Conservation (phyloP, 2,329 filamentous ascomycete species). For the Diplocarpon mali region DNA sequence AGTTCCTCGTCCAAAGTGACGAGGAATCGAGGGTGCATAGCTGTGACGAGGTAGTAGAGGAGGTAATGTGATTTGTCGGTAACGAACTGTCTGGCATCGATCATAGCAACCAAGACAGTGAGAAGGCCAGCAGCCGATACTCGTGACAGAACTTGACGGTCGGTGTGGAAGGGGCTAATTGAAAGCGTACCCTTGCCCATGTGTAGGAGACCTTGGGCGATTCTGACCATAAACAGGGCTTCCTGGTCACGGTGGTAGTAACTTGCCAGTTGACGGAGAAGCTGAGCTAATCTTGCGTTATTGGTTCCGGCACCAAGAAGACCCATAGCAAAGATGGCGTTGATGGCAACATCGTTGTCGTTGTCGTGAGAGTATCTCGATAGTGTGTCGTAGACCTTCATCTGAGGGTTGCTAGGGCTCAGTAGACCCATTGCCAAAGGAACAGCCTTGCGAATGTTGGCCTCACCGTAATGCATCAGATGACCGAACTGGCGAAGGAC, state of each 20-base stretch:
- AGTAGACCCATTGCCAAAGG: constrained; percentile 94
- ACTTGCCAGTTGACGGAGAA: constrained; percentile 86
- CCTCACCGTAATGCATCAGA: constrained; percentile 96
- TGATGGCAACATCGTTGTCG: constrained; percentile 95
- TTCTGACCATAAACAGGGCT: constrained; percentile 96
- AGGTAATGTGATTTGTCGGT: constrained; percentile 70
- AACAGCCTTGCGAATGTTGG: constrained; percentile 93
- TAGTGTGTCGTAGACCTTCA: constrained; percentile 98
- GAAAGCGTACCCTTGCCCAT: constrained; percentile 98
- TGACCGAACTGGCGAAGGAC: constrained; percentile 94
- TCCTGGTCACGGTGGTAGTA: constrained; percentile 98
- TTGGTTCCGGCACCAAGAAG: constrained; percentile 93
- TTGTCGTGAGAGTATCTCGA: constrained; percentile 98
- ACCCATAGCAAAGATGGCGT: constrained; percentile 98
- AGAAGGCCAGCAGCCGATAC: constrained; percentile 85
- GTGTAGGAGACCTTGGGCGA: constrained; percentile 91
- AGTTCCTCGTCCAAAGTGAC: constrained; percentile 92
- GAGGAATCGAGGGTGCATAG: constrained; percentile 94
- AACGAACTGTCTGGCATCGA: constrained; percentile 83
- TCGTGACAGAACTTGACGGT: constrained; percentile 86
- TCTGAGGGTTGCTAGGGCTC: constrained; percentile 95
- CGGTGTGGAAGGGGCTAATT: constrained; percentile 97
- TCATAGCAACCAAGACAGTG: constrained; percentile 82
- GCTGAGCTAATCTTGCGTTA: constrained; percentile 89
- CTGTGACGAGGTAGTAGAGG: constrained; percentile 91